Base-by-base conservation (phyloP, 192 early-diverging fungal genomes). In the Dispira simplex region DNA sequence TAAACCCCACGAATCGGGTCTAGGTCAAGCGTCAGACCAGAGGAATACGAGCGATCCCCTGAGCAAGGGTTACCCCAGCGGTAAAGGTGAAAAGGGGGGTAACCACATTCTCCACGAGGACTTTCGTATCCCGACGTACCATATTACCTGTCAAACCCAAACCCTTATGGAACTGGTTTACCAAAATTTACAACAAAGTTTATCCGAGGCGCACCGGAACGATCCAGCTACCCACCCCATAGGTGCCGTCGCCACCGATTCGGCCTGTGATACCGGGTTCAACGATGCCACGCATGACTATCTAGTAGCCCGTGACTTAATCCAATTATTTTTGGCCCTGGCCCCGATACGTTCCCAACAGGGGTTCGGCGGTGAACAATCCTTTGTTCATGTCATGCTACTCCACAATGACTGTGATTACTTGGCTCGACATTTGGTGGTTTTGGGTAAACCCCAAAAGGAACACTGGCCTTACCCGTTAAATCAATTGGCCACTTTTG, bases 391-490 rank as follows among this genome's bases (percentile, higher is more conserved):
- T 11, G 71, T 68, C 23, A 70, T 77, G 65, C 64, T 77, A 46
- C 26, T 71, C 47, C 63, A 67, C 62, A 73, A 70, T 55, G 75
- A 77, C 65, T 77, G 75, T 64, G 70, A 71, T 55, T 77, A 63
- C 60, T 66, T 73, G 43, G 65, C 57, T 47, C 75, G 71, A 51
- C 68, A 73, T 53, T 47, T 77, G 53, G 46, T 72, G 0, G 66
- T 68, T 0, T 70, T 77, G 10, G 71, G 69, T 20, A 64, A 67
- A 32, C 63, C 67, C 20, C 57, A 63, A 32, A 67, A 66, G 20
- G 70, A 67, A 1, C 46, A 66, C 18, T 73, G 71, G 75, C 69
- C 71, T 0, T 25, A 27, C 0, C 65, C 56, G 23, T 66, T 77
- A 43, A 32, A 63, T 4, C 65, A 66, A 13, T 65, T 70, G 8